Evolutionary conservation across 306 rosid genomes (phyloP).

Genomic region (Cucurbita pepo): DNA sequence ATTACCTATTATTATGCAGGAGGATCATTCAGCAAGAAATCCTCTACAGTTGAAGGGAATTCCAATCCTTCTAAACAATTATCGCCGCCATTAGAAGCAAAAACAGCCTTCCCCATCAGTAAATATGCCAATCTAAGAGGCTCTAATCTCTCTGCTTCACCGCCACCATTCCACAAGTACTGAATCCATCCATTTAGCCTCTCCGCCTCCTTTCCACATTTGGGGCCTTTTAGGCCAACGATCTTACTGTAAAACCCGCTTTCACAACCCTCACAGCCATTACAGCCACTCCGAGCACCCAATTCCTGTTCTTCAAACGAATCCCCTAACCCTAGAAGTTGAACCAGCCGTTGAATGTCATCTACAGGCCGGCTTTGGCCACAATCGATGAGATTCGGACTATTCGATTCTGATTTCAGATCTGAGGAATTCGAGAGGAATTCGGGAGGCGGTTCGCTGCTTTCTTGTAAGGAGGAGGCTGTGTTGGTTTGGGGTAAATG

Average conservation of each 20-base stretch:
- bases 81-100: constrained; percentile 29
- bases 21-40: constrained; percentile 56
- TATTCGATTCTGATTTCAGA: background rate
- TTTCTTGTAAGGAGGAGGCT: constrained; percentile 13
- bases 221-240: constrained; percentile 71
- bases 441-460: constrained; percentile 43
- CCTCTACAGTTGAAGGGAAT: constrained; percentile 56
- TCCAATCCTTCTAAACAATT: constrained; percentile 40
- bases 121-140: constrained; percentile 68
- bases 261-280: constrained; percentile 30
- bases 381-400: background rate
- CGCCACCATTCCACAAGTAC: constrained; percentile 31
- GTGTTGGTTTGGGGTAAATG: constrained; percentile 12
- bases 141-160: constrained; percentile 38
- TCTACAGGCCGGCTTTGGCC: constrained; percentile 11
- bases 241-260: constrained; percentile 68
- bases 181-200: constrained; percentile 76
- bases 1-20: constrained; percentile 19
- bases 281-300: background rate
- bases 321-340: constrained; percentile 35
- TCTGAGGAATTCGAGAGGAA: constrained; percentile 45
- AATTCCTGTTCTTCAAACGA: background rate
- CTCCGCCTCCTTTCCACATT: constrained; percentile 53
- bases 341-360: constrained; percentile 40
- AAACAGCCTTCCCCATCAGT: constrained; percentile 62